These are phyloP conservation scores for Rhodamnia rubescens DNA, from an alignment of 345 rosid species.

Conservation along the genomic window DNA sequence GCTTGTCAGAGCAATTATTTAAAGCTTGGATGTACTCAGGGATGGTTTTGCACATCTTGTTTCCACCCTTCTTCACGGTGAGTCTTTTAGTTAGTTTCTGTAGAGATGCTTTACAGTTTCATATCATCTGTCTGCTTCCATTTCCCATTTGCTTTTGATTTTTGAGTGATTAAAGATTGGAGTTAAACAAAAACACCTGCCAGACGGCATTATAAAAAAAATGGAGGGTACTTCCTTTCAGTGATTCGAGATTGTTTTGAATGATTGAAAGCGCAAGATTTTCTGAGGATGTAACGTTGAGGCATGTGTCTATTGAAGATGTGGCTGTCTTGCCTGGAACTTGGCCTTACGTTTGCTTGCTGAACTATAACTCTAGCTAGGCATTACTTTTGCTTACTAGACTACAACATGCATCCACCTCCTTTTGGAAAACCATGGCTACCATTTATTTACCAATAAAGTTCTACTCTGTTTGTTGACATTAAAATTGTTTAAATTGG, in stretches of 20 bases:
- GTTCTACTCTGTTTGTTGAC: not conserved
- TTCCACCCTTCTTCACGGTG: conserved; percentile 46
- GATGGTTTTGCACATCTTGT: conserved; percentile 49
- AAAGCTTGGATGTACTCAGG: conserved; percentile 65
- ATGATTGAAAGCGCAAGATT: not conserved
- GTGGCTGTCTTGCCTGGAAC: not conserved
- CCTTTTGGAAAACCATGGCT: not conserved
- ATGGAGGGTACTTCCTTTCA: not conserved
- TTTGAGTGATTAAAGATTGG: not conserved
- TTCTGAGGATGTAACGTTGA: not conserved
- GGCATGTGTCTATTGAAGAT: not conserved
- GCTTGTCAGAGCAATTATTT: conserved; percentile 41
- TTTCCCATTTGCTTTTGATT: not conserved
- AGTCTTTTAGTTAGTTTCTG: not conserved
- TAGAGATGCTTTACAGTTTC: not conserved
- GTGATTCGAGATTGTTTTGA: not conserved
- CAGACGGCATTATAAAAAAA: not conserved
- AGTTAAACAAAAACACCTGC: not conserved
- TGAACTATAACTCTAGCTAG: not conserved
- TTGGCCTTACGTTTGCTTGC: not conserved
- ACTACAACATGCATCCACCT: not conserved
- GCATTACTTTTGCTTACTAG: not conserved
- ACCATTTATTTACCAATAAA: not conserved
- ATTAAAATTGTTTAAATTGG: not conserved
- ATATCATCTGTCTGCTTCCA: not conserved